A percentile compares a stretch with the other conserved stretches of the same genome.
Evolutionary conservation across 495 filamentous ascomycete genomes (phyloP).

Genomic region (Penicillium cosmopolitanum): DNA sequence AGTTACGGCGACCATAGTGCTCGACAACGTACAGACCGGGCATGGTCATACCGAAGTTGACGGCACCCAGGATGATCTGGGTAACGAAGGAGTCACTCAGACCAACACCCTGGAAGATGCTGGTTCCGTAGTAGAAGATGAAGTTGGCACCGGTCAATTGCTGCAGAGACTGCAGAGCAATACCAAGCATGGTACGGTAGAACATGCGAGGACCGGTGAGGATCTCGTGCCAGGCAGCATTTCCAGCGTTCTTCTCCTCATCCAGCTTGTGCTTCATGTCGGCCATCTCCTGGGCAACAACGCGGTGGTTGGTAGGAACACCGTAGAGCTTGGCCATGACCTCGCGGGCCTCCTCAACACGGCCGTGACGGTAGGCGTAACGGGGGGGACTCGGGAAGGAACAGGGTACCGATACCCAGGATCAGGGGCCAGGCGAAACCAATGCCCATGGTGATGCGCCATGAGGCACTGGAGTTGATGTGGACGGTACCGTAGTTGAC

Average conservation of each 20-base stretch:
- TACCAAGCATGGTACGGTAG: constrained; percentile 70
- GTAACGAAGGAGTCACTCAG: constrained; percentile 70
- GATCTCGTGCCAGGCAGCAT: constrained; percentile 63
- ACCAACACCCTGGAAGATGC: constrained; percentile 70
- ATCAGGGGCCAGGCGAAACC: constrained; percentile 77
- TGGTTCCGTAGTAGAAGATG: constrained; percentile 82
- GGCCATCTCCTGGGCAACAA: constrained; percentile 69
- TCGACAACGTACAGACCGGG: constrained; percentile 75
- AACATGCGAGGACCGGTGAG: constrained; percentile 74
- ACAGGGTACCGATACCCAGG: constrained; percentile 69
- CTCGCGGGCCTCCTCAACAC: constrained; percentile 63
- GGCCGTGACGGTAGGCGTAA: constrained; percentile 67
- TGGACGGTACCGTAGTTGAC: constrained; percentile 77
- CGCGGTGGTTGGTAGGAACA: constrained; percentile 62
- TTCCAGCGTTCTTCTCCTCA: constrained; percentile 58
- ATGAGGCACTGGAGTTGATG: constrained; percentile 60
- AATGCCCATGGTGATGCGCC: constrained; percentile 82
- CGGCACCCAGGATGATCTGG: constrained; percentile 72
- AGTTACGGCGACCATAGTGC: constrained; percentile 67
- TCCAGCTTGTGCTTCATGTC: constrained; percentile 67
- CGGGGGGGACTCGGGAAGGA: constrained; percentile 77
- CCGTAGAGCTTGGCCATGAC: constrained; percentile 76
- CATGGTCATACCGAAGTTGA: constrained; percentile 76
- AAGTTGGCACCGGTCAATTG: constrained; percentile 78
- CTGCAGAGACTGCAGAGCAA: constrained; percentile 72